Conservation (phyloP, 495 filamentous ascomycete species). For the Neurospora sp. region DNA sequence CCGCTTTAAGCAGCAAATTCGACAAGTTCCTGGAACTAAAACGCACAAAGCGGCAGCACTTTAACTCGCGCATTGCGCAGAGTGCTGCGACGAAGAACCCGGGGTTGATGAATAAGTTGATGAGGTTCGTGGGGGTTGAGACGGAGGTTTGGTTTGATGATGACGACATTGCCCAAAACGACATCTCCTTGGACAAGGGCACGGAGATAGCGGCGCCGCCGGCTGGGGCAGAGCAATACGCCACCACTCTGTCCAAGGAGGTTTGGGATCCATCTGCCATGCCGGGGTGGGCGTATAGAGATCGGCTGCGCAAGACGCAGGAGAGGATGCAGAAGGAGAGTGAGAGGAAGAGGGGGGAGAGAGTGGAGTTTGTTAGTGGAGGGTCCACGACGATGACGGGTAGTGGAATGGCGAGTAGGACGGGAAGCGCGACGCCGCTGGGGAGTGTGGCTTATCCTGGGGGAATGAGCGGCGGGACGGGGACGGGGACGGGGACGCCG, state of each 20-base stretch:
- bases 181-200: background rate
- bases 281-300: conserved; percentile 64
- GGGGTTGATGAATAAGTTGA: conserved; percentile 65
- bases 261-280: conserved; percentile 59
- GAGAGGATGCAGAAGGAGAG: conserved; percentile 47
- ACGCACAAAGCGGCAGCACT: conserved; percentile 68
- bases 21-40: conserved; percentile 78
- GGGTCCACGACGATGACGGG: conserved; percentile 4
- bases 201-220: conserved; percentile 1
- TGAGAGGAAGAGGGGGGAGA: conserved; percentile 47
- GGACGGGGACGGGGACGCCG: background rate
- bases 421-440: conserved; percentile 13
- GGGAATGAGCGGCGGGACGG: conserved; percentile 18
- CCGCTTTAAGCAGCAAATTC: conserved; percentile 58
- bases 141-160: conserved; percentile 20
- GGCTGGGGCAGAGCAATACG: conserved; percentile 47
- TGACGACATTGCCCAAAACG: background rate
- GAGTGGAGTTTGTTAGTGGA: conserved; percentile 69
- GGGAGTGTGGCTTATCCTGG: conserved; percentile 25
- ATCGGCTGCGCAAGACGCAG: conserved; percentile 57
- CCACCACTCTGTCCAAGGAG: conserved; percentile 55
- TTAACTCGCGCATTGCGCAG: conserved; percentile 70
- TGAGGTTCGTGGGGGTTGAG: conserved; percentile 67
- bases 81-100: conserved; percentile 73
- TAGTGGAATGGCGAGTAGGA: conserved; percentile 14